These are phyloP conservation scores for Eimeria acervulina DNA, from an alignment of 169 alveolate species.

Conservation along the genomic window DNA sequence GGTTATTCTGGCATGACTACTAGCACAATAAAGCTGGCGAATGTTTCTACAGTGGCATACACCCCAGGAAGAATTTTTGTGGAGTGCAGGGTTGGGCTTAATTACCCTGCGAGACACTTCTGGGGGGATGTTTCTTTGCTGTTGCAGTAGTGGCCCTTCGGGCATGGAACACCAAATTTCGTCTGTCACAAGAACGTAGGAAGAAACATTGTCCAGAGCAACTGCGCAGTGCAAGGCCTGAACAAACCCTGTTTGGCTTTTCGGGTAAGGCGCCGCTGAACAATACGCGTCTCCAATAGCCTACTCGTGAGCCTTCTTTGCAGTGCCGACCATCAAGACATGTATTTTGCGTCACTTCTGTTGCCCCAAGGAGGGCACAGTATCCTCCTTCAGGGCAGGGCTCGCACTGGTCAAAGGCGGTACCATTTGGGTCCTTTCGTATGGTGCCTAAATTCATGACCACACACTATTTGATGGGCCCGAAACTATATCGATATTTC, in stretches of 20 bases:
- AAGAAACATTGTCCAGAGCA: background rate
- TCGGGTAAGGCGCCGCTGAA: background rate
- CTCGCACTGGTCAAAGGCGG: constrained; percentile 14
- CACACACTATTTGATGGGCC: background rate
- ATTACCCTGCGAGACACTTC: constrained; percentile 59
- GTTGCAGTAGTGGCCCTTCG: constrained; percentile 47
- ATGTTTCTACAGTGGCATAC: background rate
- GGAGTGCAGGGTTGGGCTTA: background rate
- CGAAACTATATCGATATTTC: background rate
- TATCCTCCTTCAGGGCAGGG: constrained; percentile 60
- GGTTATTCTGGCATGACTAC: background rate
- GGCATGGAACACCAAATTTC: constrained; percentile 69
- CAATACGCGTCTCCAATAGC: background rate
- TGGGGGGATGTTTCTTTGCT: background rate
- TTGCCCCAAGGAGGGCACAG: constrained; percentile 56
- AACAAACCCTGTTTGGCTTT: background rate
- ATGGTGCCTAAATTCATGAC: constrained; percentile 1
- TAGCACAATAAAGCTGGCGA: background rate
- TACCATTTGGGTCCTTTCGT: background rate
- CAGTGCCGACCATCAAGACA: constrained; percentile 76
- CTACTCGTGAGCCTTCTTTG: constrained; percentile 65
- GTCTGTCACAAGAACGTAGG: background rate
- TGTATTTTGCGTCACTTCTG: background rate
- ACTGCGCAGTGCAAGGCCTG: background rate
- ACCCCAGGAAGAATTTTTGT: background rate